These are phyloP conservation scores for Beta lomatogona DNA, from an alignment of 179 eudicot species.

Conservation along the genomic window DNA sequence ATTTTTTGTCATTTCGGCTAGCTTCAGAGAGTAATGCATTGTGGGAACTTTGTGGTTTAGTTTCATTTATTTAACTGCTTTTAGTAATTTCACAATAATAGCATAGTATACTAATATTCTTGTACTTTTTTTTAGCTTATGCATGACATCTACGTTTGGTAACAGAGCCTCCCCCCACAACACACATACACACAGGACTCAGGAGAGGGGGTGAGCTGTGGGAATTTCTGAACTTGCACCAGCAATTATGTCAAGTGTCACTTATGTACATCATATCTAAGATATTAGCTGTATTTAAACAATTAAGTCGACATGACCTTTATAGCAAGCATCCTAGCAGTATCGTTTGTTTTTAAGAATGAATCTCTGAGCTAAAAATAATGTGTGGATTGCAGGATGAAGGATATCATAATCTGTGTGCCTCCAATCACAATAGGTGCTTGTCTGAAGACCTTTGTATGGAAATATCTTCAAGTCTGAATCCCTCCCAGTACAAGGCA, in stretches of 20 bases:
- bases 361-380: not conserved
- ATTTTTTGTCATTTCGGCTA: not conserved
- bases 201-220: too few relatives aligned
- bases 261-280: not conserved
- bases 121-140: too few relatives aligned
- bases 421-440: not conserved
- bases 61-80: not conserved
- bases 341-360: too few relatives aligned
- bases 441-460: slow-evolving; percentile 12
- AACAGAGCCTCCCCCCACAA: too few relatives aligned
- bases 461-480: slow-evolving; percentile 37
- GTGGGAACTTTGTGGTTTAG: not conserved
- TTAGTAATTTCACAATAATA: not conserved
- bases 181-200: too few relatives aligned
- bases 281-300: not conserved
- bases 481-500: slow-evolving; percentile 51
- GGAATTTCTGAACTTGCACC: too few relatives aligned
- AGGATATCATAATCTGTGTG: slow-evolving; percentile 14
- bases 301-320: not conserved
- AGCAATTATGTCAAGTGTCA: not conserved
- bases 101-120: not conserved
- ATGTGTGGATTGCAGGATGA: slow-evolving; percentile 28
- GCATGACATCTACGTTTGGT: too few relatives aligned
- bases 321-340: too few relatives aligned
- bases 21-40: not conserved